Evolutionary conservation across 2,329 filamentous ascomycete genomes (phyloP).

Genomic region (Diatrype stigma): DNA sequence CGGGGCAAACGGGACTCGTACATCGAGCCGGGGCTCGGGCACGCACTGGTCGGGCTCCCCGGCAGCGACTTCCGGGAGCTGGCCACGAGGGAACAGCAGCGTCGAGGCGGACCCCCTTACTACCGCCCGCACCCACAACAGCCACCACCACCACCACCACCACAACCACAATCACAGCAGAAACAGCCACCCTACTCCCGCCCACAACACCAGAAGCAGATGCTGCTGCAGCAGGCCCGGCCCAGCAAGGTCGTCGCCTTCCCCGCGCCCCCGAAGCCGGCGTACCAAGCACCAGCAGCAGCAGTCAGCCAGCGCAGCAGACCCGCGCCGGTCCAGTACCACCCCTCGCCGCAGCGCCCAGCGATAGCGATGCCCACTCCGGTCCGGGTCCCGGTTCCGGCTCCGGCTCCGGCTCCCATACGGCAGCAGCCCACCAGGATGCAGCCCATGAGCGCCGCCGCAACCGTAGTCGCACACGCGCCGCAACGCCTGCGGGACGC

Average conservation of each 20-base stretch:
- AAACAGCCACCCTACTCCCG: too few species aligned
- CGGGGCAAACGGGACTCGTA: slow-evolving; percentile 13
- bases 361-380: too few species aligned
- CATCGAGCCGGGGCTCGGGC: slow-evolving; percentile 13
- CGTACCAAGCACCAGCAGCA: neutral
- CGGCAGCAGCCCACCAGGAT: slow-evolving; percentile 6
- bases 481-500: too few species aligned
- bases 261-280: neutral
- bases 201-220: too few species aligned
- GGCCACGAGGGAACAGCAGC: too few species aligned
- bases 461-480: too few species aligned
- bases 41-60: slow-evolving; percentile 12
- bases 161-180: neutral
- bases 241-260: neutral
- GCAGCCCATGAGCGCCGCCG: slow-evolving; percentile 6
- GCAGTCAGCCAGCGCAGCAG: neutral
- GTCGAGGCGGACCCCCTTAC: too few species aligned
- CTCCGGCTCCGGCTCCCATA: neutral
- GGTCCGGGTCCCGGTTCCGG: too few species aligned
- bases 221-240: too few species aligned
- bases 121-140: too few species aligned
- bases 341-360: neutral
- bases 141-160: neutral
- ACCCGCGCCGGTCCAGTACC: neutral
- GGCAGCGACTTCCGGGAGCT: slow-evolving; percentile 11